These are phyloP conservation scores for Fonsecaea pedrosoi DNA, from an alignment of 2,329 filamentous ascomycete genomes.

Conservation along the genomic window DNA sequence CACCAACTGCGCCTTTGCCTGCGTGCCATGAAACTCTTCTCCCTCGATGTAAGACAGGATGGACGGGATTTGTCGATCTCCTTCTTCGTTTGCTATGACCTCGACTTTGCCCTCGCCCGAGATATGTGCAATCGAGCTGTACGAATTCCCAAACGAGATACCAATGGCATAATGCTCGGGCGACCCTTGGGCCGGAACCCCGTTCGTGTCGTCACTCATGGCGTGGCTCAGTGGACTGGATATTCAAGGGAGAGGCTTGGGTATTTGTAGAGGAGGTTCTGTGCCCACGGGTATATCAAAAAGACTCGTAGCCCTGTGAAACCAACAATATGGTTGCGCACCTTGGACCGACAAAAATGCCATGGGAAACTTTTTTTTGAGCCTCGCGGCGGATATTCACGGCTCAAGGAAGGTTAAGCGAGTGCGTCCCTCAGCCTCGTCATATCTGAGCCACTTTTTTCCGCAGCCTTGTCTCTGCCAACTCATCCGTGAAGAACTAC, in stretches of 20 bases:
- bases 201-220: constrained; percentile 62
- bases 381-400: constrained; percentile 22
- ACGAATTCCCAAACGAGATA: constrained; percentile 97
- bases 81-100: constrained; percentile 98
- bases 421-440: constrained; percentile 27
- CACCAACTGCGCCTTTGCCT: constrained; percentile 92
- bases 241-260: background rate
- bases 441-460: constrained; percentile 6
- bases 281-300: background rate
- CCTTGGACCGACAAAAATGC: constrained; percentile 15
- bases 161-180: constrained; percentile 76
- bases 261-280: background rate
- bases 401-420: constrained; percentile 28
- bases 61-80: constrained; percentile 96
- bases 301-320: background rate
- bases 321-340: constrained; percentile 1
- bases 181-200: constrained; percentile 50
- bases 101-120: constrained; percentile 87
- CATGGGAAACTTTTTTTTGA: constrained; percentile 37
- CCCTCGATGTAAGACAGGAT: constrained; percentile 93
- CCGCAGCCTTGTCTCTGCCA: background rate
- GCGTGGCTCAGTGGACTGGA: constrained; percentile 1
- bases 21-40: constrained; percentile 94
- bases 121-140: constrained; percentile 95
- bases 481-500: background rate